Evolutionary conservation across 495 filamentous ascomycete genomes (phyloP), one percentile per base, ranked within the genome.

Genomic region (Jackrogersella multiformis): DNA sequence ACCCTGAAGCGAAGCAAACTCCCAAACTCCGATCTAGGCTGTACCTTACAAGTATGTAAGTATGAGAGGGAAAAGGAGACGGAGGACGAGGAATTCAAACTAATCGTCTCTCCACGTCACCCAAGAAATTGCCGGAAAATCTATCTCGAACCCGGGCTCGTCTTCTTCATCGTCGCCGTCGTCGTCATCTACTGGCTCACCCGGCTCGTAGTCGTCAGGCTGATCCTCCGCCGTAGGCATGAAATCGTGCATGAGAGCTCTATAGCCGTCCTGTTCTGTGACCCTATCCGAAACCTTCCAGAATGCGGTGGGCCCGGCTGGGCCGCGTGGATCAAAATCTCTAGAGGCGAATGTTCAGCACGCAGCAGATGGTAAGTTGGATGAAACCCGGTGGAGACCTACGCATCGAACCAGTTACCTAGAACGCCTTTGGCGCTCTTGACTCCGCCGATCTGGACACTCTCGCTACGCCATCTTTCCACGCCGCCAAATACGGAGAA

Each of bases 331-430:
- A 64, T 86, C 83, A 62, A 77, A 84, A 68, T 89, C 84, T 61
- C 84, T 85, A 54, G 9, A 16, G 20, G 7, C 2, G 24, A 10
- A 13, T 26, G 26, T 49, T 66, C 41, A 68, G 35, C 51, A 26
- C 28, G 13, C 21, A 49, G 9, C 7, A 18, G 32, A 2, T 5
- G 23, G 5, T 16, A 3, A 4, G 10, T 8, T 39, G 18, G 2
- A 39, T 12, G 1, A 32, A 28, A 26, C 16, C 26, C 28, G 1
- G 13, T 5, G n/a, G 24, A 46, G 34, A 75, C 75, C 26, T 75
- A 87, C 84, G 84, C 87, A 58, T 90, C 88, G 64, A 90, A 90
- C 88, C 88, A 90, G 30, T 80, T 86, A 8, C 88, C 88, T 8
- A 88, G 32, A 1, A 89, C 83, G 4, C 88, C 88, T 28, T 87